A percentile compares a stretch with the other conserved stretches of the same genome.
phyloP scores from a whole-genome alignment of 345 rosid species.

The Noccaea bulbosa region DNA sequence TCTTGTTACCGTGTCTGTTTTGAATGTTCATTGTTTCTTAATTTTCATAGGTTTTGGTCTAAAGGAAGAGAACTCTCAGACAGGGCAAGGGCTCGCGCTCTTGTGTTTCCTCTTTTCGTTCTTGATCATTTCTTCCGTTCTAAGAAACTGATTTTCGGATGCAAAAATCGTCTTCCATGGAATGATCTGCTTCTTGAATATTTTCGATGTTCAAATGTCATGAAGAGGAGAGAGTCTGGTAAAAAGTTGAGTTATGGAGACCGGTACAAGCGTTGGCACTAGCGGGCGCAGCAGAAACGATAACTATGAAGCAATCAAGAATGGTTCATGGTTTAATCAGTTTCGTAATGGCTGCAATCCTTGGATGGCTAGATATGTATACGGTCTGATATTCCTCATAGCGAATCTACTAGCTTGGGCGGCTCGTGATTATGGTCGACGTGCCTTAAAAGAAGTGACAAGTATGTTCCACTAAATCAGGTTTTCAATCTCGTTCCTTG shows the following conservation, averaged over 20 bases:
- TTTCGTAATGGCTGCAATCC: constrained; percentile 83
- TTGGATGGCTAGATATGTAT: constrained; percentile 94
- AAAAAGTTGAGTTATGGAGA: constrained; percentile 58
- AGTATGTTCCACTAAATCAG: constrained; percentile 50
- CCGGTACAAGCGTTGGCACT: constrained; percentile 45
- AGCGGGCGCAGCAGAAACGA: constrained; percentile 32
- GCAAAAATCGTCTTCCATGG: constrained; percentile 4
- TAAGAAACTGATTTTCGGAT: constrained; percentile 13
- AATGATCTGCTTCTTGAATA: constrained; percentile 14
- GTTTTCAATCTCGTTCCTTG: constrained; percentile 11
- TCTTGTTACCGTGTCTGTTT: constrained; percentile 22
- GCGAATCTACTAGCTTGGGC: constrained; percentile 91
- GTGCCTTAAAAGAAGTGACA: constrained; percentile 65
- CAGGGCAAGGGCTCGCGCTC: constrained; percentile 4
- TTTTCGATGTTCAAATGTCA: constrained; percentile 43
- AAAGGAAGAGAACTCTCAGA: constrained; percentile 21
- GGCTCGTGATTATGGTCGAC: constrained; percentile 77
- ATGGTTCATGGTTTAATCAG: constrained; percentile 76
- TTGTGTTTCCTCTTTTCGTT: constrained; percentile 8
- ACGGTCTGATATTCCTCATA: constrained; percentile 73
- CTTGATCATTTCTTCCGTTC: constrained; percentile 1
- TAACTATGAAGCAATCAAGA: constrained; percentile 50
- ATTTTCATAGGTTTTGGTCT: constrained; percentile 31
- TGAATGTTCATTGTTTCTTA: constrained; percentile 25
- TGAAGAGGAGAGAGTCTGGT: constrained; percentile 50